phyloP scores from a whole-genome alignment of 768 basidiomycete genomes.

The Lactarius sp. region DNA sequence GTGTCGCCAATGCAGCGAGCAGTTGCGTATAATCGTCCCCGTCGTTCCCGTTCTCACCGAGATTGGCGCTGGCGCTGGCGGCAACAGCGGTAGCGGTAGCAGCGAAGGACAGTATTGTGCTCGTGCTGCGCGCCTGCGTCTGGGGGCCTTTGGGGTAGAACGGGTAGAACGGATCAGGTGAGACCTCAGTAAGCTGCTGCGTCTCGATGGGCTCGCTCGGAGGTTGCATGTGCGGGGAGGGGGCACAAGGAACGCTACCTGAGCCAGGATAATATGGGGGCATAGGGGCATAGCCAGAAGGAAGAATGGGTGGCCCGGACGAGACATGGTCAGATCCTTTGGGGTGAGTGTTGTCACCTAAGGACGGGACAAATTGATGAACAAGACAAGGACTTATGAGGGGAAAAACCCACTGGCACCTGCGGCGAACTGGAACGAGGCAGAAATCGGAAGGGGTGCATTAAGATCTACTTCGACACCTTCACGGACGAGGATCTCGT shows the following conservation, averaged over 20 bases:
- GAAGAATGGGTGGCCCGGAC: no score
- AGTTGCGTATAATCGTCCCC: constrained; percentile 47
- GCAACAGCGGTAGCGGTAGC: no score
- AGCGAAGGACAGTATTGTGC: constrained; percentile 5
- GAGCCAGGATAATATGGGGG: no score
- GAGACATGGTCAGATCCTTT: constrained; percentile 11
- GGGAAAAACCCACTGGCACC: constrained; percentile 25
- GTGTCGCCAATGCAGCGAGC: constrained; percentile 47
- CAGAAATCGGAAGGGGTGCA: constrained; percentile 18
- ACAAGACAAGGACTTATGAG: constrained; percentile 12
- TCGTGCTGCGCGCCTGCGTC: constrained; percentile 24
- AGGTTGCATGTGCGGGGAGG: constrained; percentile 38
- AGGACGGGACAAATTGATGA: constrained; percentile 19
- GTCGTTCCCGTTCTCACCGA: constrained; percentile 23
- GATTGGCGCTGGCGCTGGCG: not conserved
- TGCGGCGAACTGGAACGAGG: constrained; percentile 31
- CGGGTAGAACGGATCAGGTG: constrained; percentile 67
- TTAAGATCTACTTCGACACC: constrained; percentile 49
- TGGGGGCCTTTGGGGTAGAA: constrained; percentile 58
- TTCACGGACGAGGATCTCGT: constrained; percentile 58
- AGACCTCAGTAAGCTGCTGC: constrained; percentile 55
- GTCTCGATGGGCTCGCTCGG: constrained; percentile 26
- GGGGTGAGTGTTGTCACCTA: constrained; percentile 29
- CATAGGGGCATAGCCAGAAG: no score
- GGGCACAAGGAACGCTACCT: constrained; percentile 23